These are phyloP conservation scores for Quaeritorhiza haematococci DNA, from an alignment of 371 early-diverging fungal genomes.

Conservation along the genomic window DNA sequence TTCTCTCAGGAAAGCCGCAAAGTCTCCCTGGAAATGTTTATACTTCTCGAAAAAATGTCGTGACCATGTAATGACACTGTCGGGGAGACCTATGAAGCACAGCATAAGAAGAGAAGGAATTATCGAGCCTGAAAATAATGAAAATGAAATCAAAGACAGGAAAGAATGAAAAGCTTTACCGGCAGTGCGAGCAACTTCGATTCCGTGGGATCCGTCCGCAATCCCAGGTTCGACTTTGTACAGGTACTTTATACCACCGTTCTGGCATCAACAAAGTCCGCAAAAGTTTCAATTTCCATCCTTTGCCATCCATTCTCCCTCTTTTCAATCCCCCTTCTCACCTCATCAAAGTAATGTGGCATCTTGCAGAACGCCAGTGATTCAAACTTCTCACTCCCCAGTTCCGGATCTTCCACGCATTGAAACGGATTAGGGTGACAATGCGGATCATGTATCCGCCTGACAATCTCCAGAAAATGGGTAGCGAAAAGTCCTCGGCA, in stretches of 20 bases:
- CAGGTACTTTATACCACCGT: conserved; percentile 12
- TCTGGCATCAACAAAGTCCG: not conserved
- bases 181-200: conserved; percentile 24
- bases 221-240: conserved; percentile 23
- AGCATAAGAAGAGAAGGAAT: no score
- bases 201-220: conserved; percentile 18
- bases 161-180: conserved; percentile 8
- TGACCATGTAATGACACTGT: no score
- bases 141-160: no score
- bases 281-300: no score
- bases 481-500: conserved; percentile 87
- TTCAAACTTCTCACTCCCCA: not conserved
- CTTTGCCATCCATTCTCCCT: no score
- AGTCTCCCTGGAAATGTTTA: no score
- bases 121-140: no score
- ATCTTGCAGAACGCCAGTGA: not conserved
- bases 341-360: not conserved
- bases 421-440: not conserved
- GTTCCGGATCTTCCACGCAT: not conserved
- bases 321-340: conserved; percentile 1
- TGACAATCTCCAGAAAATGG: conserved; percentile 85
- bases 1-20: no score
- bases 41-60: no score
- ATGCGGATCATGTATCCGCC: not conserved
- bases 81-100: no score